Base-by-base conservation (phyloP, 2,329 filamentous ascomycete genomes). In the Fusarium nurragi region DNA sequence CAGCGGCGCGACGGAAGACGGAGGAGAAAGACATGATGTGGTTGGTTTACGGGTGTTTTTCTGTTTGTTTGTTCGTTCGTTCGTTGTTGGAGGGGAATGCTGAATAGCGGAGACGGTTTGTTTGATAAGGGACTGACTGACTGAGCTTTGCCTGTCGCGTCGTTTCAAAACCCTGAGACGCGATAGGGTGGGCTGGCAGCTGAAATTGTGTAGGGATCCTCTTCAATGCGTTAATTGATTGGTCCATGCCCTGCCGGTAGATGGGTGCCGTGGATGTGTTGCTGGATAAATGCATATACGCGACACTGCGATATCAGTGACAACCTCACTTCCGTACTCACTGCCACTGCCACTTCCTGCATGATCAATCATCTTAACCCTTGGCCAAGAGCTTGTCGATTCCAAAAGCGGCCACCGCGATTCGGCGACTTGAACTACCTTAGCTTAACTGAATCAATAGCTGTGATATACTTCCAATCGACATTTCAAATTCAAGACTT, bases 1-100 rank as follows among this genome's bases (percentile, higher is more conserved):
- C 76, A 71, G 70, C 78, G 79, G 79, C 79, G 78, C 80, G 80
- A 78, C 82, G 77, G 78, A 83, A 80, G 81, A 84, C 75, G 77
- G 86, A 76, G 78, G 86, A 76, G 79, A 82, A 78, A 63, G 81
- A 83, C 77, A 82, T 83, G 40, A 22, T 53, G 36, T 30, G 34
- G 30, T 44, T 30, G 40, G 18, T 25, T 36, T 13, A 13, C 21
- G 19, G 28, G 25, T 8, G 18, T 22, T 40, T 46, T 22, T 40
- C 41, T 37, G 28, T 40, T 36, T 23, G 46, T 32, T 53, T 30
- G 57, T 46, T 46, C 26, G 38, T 34, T 50, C 12, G 13, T 32
- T 50, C 48, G 48, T 45, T 18, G 54, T 55, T 47, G 34, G 39
- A 26, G 30, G 38, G 25, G 32, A 37, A 47, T 11, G 34, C 23